phyloP scores from a whole-genome alignment of 208 protist genomes.

The Leishmania tarentolae region DNA sequence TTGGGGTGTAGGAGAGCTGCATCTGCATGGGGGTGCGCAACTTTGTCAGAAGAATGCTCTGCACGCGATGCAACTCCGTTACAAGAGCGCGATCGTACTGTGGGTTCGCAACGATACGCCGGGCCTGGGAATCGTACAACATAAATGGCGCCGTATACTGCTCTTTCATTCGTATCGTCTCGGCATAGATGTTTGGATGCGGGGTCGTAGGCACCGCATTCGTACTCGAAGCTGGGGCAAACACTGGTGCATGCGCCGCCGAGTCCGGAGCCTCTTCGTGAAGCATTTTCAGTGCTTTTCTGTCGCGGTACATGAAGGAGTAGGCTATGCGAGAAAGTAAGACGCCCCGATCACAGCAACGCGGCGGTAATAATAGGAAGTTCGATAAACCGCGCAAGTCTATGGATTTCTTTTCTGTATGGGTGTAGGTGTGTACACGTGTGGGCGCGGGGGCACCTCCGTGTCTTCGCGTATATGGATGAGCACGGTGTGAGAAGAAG shows the following conservation, averaged over 20 bases:
- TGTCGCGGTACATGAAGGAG: background rate
- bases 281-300: background rate
- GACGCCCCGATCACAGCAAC: background rate
- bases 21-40: slow-evolving; percentile 35
- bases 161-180: slow-evolving; percentile 40
- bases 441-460: background rate
- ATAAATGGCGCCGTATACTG: slow-evolving; percentile 58
- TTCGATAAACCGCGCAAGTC: background rate
- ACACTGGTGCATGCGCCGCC: background rate
- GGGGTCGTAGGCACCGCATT: background rate
- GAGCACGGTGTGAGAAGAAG: background rate
- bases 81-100: slow-evolving; percentile 40
- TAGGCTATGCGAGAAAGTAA: background rate
- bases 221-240: background rate
- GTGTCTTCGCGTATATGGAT: background rate
- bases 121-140: slow-evolving; percentile 46
- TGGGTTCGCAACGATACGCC: slow-evolving; percentile 52
- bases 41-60: slow-evolving; percentile 46
- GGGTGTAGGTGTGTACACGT: background rate
- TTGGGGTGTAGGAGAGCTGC: slow-evolving; percentile 38
- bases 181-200: background rate
- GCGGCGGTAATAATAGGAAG: background rate
- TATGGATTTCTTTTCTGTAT: background rate
- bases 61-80: slow-evolving; percentile 43
- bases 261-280: background rate